Conservation (phyloP, 768 basidiomycete genomes). For the Mycena galericulata region DNA sequence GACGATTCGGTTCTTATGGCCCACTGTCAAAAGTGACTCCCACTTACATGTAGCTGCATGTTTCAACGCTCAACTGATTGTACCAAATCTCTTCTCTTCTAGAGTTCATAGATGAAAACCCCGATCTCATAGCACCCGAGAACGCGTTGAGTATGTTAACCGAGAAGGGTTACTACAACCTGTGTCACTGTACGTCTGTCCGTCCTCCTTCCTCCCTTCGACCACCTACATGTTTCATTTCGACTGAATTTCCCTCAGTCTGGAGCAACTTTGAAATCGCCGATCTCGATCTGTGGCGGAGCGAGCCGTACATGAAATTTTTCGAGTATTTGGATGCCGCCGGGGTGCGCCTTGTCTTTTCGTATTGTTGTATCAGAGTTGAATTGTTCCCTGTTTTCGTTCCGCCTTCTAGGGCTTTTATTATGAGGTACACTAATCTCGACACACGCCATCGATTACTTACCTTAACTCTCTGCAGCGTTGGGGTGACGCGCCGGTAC, state of each 20-base stretch:
- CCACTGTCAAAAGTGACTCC: neutral
- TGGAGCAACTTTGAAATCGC: slow-evolving; percentile 57
- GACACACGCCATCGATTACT: neutral
- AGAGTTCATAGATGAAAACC: slow-evolving; percentile 11
- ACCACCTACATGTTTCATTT: neutral
- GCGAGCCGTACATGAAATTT: slow-evolving; percentile 60
- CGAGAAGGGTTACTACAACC: slow-evolving; percentile 4
- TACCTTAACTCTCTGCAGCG: slow-evolving; percentile 45
- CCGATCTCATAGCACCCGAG: neutral
- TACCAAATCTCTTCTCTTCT: neutral
- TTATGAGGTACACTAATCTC: neutral
- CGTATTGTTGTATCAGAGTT: no score
- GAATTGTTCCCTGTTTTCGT: no score
- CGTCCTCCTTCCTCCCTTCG: neutral
- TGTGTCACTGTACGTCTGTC: slow-evolving; percentile 22
- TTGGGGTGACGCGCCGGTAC: slow-evolving; percentile 79
- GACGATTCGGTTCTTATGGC: slow-evolving; percentile 3
- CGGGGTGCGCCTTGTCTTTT: neutral
- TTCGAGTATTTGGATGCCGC: slow-evolving; percentile 48
- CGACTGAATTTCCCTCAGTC: neutral
- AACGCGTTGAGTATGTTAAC: slow-evolving; percentile 15
- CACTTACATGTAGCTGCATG: neutral
- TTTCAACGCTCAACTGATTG: neutral
- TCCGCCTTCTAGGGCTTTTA: slow-evolving; percentile 21
- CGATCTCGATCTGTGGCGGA: slow-evolving; percentile 59